Base-by-base conservation (phyloP, 768 basidiomycete species). In the Pleurotus citrinopileatus region DNA sequence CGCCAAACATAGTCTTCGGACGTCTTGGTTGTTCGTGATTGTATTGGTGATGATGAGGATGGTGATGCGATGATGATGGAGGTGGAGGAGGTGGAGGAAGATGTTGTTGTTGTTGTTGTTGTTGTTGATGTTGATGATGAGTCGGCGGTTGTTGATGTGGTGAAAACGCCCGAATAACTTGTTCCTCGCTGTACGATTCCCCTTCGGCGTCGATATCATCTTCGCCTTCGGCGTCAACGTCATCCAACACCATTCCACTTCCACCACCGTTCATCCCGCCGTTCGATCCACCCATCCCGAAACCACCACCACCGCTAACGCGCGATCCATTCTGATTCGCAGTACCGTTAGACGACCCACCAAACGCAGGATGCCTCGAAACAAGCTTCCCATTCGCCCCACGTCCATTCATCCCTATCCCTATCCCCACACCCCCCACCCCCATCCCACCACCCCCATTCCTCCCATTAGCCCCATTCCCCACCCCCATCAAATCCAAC, bases 401-500 rank as follows among this genome's bases (percentile, higher is more conserved):
- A 28, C 46, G 15, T 8, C 32, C 32, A 34, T 5, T n/a, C n/a
- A 6, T 17, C 22, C 46, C n/a, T n/a, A n/a, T 62, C 60, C 23
- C 60, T 61, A 38, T 65, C 63, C 29, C 44, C 57, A n/a, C n/a
- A n/a, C n/a, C n/a, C n/a, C n/a, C n/a, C n/a, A n/a, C n/a, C n/a
- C n/a, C n/a, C n/a, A n/a, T n/a, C n/a, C n/a, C n/a, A n/a, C n/a
- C n/a, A n/a, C n/a, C n/a, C n/a, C n/a, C n/a, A n/a, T n/a, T n/a
- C n/a, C n/a, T n/a, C n/a, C n/a, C n/a, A n/a, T n/a, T n/a, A n/a
- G n/a, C n/a, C 34, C 34, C 42, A 6, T 32, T 13, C 29, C 29
- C 37, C 62, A 59, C 42, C 51, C 59, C 55, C 58, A 58, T 37
- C 67, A 59, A 43, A 53, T 51, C 29, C 61, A 55, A 61, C 60